Evolutionary conservation across 352 stramenopile species (phyloP).

Genomic region (Saprolegnia diclina): DNA sequence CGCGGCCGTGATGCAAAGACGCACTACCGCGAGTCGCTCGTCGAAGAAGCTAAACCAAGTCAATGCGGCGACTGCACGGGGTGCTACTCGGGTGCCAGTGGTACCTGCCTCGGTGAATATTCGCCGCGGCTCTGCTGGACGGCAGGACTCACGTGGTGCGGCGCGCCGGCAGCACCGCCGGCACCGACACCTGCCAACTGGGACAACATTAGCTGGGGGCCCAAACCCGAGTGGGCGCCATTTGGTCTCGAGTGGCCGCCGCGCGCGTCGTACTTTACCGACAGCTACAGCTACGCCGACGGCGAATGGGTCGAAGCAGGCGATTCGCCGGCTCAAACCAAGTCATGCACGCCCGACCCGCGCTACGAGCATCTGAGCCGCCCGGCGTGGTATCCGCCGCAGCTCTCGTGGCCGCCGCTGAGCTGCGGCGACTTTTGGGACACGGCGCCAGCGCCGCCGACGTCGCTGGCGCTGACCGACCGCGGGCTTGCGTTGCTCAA

Average conservation of each 20-base stretch:
- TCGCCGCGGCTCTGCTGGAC: neutral
- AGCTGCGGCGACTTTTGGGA: neutral
- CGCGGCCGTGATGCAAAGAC: no score
- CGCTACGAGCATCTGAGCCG: neutral
- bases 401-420: neutral
- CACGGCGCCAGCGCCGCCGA: neutral
- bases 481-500: neutral
- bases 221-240: neutral
- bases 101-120: no score
- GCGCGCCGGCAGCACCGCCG: neutral
- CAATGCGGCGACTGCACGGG: no score
- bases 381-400: neutral
- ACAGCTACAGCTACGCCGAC: neutral
- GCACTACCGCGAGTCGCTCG: no score
- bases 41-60: no score
- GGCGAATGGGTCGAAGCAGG: neutral
- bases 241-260: neutral
- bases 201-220: neutral
- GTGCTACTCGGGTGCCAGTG: no score
- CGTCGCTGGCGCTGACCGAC: neutral
- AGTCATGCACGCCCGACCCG: neutral
- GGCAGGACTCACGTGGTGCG: neutral
- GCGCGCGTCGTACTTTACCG: neutral
- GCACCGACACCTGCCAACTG: neutral
- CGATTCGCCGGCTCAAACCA: neutral